phyloP scores from a whole-genome alignment of 2,329 filamentous ascomycete species.

The Xylaria digitata region DNA sequence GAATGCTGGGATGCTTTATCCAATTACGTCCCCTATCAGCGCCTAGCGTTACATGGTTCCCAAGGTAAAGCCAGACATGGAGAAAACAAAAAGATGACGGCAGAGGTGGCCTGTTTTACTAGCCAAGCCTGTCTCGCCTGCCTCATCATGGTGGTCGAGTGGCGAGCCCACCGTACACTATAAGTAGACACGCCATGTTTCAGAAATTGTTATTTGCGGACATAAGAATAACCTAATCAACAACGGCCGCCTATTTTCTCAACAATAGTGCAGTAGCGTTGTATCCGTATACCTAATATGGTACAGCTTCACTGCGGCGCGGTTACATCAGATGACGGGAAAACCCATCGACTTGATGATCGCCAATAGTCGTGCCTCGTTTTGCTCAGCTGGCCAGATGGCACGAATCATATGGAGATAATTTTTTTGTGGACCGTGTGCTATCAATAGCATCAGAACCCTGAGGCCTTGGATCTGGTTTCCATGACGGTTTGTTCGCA shows the following conservation, averaged over 20 bases:
- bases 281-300: conserved; percentile 9
- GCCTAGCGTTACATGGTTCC: conserved; percentile 31
- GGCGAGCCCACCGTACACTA: not conserved
- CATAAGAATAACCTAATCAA: conserved; percentile 22
- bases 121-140: conserved; percentile 11
- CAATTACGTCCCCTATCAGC: conserved; percentile 30
- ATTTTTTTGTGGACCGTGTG: conserved; percentile 30
- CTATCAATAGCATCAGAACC: conserved; percentile 38
- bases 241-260: conserved; percentile 7
- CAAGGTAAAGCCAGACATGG: conserved; percentile 9
- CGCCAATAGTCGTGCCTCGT: conserved; percentile 28
- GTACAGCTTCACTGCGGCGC: conserved; percentile 18
- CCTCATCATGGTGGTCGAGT: conserved; percentile 15
- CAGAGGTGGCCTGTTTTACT: conserved; percentile 20
- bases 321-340: conserved; percentile 31
- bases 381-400: conserved; percentile 35
- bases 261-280: conserved; percentile 12
- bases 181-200: conserved; percentile 27
- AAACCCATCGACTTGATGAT: conserved; percentile 22
- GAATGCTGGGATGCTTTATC: conserved; percentile 21
- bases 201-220: conserved; percentile 34
- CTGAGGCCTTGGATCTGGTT: conserved; percentile 8
- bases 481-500: conserved; percentile 12
- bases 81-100: conserved; percentile 31
- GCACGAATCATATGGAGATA: conserved; percentile 25